Percentiles rank a stretch among this genome's conserved stretches.
Evolutionary conservation across 1,284 basidiomycete species (phyloP).

Genomic region (Melampsora americana): DNA sequence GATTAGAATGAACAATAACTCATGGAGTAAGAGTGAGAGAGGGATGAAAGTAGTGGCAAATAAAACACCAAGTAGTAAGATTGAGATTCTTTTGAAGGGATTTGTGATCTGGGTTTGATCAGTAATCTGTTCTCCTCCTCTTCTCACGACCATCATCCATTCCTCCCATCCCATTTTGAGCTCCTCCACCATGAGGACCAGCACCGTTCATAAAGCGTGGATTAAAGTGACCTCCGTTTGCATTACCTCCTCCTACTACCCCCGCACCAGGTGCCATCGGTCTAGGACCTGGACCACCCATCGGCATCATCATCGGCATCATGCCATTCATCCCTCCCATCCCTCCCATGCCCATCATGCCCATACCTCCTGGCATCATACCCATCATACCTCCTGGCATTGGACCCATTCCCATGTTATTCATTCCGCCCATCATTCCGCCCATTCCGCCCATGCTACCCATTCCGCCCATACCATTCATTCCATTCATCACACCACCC

Average conservation of each 20-base stretch:
- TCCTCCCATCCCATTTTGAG: background rate
- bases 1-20: too few relatives aligned
- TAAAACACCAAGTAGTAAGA: too few relatives aligned
- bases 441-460: slow-evolving; percentile 13
- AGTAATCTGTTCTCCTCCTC: slow-evolving; percentile 33
- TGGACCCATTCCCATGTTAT: slow-evolving; percentile 26
- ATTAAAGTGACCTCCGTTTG: slow-evolving; percentile 29
- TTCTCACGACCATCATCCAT: slow-evolving; percentile 33
- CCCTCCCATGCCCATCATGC: slow-evolving; percentile 16
- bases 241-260: slow-evolving; percentile 5
- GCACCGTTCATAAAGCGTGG: slow-evolving; percentile 16
- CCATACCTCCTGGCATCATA: slow-evolving; percentile 35
- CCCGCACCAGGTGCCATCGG: background rate
- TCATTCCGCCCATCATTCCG: slow-evolving; percentile 18
- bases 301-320: slow-evolving; percentile 29
- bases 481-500: slow-evolving; percentile 32
- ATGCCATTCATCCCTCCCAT: slow-evolving; percentile 27
- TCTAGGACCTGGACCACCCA: slow-evolving; percentile 20
- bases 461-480: slow-evolving; percentile 36
- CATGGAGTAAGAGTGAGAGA: too few relatives aligned
- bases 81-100: too few relatives aligned
- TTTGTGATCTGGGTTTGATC: too few relatives aligned
- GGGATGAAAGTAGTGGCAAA: too few relatives aligned
- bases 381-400: slow-evolving; percentile 32
- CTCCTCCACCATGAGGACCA: slow-evolving; percentile 10